Conservation (phyloP, 257 asterid species). For the Ilex aquifolium region DNA sequence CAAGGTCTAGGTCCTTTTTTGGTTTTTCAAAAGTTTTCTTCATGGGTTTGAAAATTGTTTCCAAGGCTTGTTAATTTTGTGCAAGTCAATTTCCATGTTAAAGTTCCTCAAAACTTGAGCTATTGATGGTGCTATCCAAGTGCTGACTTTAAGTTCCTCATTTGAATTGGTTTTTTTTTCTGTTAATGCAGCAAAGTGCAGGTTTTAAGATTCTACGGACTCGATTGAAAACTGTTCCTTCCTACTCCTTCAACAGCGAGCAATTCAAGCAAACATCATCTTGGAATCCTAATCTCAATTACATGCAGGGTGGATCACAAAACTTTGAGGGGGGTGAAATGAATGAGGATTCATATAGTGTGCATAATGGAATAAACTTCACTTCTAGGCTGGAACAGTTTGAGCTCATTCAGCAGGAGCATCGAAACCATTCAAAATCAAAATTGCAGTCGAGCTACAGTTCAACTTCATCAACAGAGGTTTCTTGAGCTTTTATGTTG, state of each 20-base stretch:
- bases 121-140: neutral
- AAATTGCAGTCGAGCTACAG: slow-evolving; percentile 40
- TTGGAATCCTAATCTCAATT: slow-evolving; percentile 33
- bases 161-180: neutral
- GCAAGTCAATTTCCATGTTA: neutral
- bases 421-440: slow-evolving; percentile 50
- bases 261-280: slow-evolving; percentile 38
- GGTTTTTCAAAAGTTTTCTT: neutral
- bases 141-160: neutral
- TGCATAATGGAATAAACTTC: slow-evolving; percentile 59
- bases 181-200: slow-evolving; percentile 79
- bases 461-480: slow-evolving; percentile 57
- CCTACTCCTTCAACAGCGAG: slow-evolving; percentile 70
- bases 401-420: slow-evolving; percentile 71
- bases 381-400: slow-evolving; percentile 60
- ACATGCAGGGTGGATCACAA: slow-evolving; percentile 33
- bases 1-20: neutral
- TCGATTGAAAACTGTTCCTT: slow-evolving; percentile 83
- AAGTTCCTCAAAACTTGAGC: too few relatives aligned
- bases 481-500: slow-evolving; percentile 18
- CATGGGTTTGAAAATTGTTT: neutral
- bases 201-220: slow-evolving; percentile 93
- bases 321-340: slow-evolving; percentile 50
- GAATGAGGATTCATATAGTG: slow-evolving; percentile 32
- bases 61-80: neutral